A percentile compares a stretch with the other conserved stretches of the same genome.
phyloP scores from a whole-genome alignment of 1,284 basidiomycete species.

The Cronartium ribicola region DNA sequence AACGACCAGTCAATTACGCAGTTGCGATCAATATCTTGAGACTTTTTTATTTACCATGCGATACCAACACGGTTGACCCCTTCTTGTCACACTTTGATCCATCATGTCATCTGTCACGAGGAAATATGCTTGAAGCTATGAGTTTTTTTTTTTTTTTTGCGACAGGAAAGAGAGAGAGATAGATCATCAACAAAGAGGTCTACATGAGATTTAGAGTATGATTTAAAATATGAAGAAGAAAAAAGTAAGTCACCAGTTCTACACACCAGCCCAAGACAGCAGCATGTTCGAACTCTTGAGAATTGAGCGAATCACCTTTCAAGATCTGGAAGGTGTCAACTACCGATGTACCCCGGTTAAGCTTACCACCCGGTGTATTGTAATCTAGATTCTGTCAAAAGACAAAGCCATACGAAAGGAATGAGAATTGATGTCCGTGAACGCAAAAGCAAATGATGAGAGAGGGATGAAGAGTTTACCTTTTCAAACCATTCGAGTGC shows the following conservation, averaged over 20 bases:
- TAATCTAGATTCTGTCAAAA: slow-evolving; percentile 74
- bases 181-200: neutral
- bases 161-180: neutral
- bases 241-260: slow-evolving; percentile 70
- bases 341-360: slow-evolving; percentile 91
- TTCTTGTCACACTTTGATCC: slow-evolving; percentile 87
- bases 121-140: slow-evolving; percentile 93
- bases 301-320: slow-evolving; percentile 62
- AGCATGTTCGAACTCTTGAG: slow-evolving; percentile 82
- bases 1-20: slow-evolving; percentile 7
- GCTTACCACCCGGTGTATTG: slow-evolving; percentile 90
- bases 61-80: slow-evolving; percentile 99
- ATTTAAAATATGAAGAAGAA: slow-evolving; percentile 11
- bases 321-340: slow-evolving; percentile 90
- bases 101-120: slow-evolving; percentile 97
- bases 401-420: neutral
- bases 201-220: neutral
- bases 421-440: neutral
- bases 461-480: slow-evolving; percentile 54
- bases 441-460: slow-evolving; percentile 7
- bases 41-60: slow-evolving; percentile 11
- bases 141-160: neutral
- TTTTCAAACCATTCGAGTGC: slow-evolving; percentile 73
- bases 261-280: slow-evolving; percentile 94
- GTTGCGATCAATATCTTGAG: too few relatives aligned